Evolutionary conservation across 352 stramenopile species (phyloP).

Genomic region (Globisporangium megalacanthum): DNA sequence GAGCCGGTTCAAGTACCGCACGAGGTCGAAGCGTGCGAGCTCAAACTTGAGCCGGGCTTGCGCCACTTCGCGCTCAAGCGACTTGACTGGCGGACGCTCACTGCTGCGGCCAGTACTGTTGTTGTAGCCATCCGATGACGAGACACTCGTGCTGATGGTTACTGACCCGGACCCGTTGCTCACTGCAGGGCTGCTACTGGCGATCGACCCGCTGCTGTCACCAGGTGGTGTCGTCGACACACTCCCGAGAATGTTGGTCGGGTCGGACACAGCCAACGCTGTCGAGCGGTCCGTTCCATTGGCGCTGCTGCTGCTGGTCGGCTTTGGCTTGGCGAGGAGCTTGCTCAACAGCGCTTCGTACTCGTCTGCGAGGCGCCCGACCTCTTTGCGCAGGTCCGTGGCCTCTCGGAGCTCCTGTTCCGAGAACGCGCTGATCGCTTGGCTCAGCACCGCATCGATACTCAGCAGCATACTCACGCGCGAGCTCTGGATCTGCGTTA

Average conservation of each 20-base stretch:
- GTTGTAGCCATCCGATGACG: constrained; percentile 4
- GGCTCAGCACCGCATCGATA: constrained; percentile 69
- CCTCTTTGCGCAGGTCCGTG: constrained; percentile 62
- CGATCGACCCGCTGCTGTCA: neutral
- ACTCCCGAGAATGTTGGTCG: constrained; percentile 14
- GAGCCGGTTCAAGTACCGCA: constrained; percentile 77
- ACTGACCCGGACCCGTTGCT: neutral
- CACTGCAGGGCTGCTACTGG: constrained; percentile 12
- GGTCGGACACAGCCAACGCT: constrained; percentile 8
- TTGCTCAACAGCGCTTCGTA: constrained; percentile 82
- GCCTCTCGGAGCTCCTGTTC: constrained; percentile 77
- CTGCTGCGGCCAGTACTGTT: neutral
- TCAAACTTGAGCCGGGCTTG: constrained; percentile 64
- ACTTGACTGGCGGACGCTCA: constrained; percentile 10
- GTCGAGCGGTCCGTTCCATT: constrained; percentile 1
- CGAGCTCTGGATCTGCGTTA: constrained; percentile 78
- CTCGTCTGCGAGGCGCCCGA: constrained; percentile 61
- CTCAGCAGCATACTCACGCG: constrained; percentile 78
- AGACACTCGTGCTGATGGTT: constrained; percentile 3
- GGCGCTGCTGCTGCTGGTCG: constrained; percentile 30
- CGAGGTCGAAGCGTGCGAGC: constrained; percentile 77
- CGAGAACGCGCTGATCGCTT: constrained; percentile 56
- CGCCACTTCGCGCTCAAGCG: constrained; percentile 66
- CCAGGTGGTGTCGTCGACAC: neutral
- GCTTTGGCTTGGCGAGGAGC: constrained; percentile 61